Base-by-base conservation (phyloP, 1,139 yeast genomes). In the Sugiyamaella paludigena region DNA sequence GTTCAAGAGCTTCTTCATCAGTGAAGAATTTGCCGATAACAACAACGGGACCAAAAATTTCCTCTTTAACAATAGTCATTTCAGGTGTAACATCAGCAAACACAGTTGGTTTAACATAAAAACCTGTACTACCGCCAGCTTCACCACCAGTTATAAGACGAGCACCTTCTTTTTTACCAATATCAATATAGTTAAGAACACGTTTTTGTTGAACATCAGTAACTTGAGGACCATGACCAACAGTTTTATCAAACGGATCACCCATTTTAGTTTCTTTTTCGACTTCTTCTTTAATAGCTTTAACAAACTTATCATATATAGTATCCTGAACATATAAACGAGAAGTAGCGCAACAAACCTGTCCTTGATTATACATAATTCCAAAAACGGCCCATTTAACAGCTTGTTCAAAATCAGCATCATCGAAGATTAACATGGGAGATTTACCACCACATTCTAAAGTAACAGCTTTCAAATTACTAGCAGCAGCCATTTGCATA, bases 381-480 rank as follows among this genome's bases (percentile, higher is more conserved):
- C 87, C 87, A 36, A 73, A 62, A 54, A 78, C 71, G 57, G 81
- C 76, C 73, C 80, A 76, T 59, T 76, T 74, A 53, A 84, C 80
- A 52, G 94, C 82, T 61, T 71, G 70, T 50, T 79, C 79, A 49
- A 86, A 59, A 61, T 86, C 80, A 53, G 87, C 87, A 66, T 86
- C 94, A 59, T 80, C 76, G 63, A 85, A 85, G 43, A 86, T 81
- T 59, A 86, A 80, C 70, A 84, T 82, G 61, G 95, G 91, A 46
- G 92, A 84, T 74, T 86, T 86, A 63, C 95, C 95, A 62, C 95
- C 95, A 62, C 85, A 81, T 73, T 86, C 95, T 60, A 86, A 78
- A 39, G 95, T 85, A 48, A 84, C 86, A 71, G 59, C 81, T 81
- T 55, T 71, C 45, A 69, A 57, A 59, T 67, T 67, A 43, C 63